Evolutionary conservation across 768 basidiomycete genomes (phyloP), one percentile per base, ranked within the genome.

Genomic region (Hypsizygus marmoreus): DNA sequence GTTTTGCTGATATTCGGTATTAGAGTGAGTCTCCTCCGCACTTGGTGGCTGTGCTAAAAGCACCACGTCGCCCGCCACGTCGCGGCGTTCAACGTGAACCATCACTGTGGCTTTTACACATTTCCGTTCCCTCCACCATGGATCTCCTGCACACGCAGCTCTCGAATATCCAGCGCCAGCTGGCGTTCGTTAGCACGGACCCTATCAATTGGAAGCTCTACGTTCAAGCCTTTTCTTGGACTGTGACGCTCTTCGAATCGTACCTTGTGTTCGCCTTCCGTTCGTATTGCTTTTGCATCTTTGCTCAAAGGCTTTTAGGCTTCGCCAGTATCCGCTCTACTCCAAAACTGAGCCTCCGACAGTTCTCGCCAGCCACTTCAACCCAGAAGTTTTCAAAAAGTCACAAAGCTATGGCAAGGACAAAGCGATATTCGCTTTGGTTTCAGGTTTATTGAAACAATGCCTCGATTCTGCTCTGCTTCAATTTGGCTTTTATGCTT

Each of bases 341-440:
- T 84, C 82, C 6, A 91, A 85, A 58, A 77, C 73, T 0, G 72
- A 75, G 28, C 93, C 89, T 0, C 91, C 92, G 1, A 60, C 77
- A 2, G 82, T 80, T 3, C 78, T 97, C 3, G 82, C 79, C 3
- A 65, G 66, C 1, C 85, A 92, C 61, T 84, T 95, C 56, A 75
- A 77, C 12, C 61, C 68, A 8, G 80, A 85, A 2, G 83, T 82
- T 11, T 95, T 95, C 65, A 74, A 82, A 50, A 97, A 97, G 58
- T 94, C 92, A 0, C 95, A 99, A 64, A 70, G 76, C 31, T 99
- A 99, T 69, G 92, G 93, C 14, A 81, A 78, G 40, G 90, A 93
- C 77, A 97, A 97, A 69, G 89, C 93, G 9, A 79, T 79, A 58
- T 95, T 88, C 64, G 80, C 85, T 2, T 66, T 95, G 30, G 60